Evolutionary conservation across 345 rosid genomes (phyloP).

Genomic region (Heritiera littoralis): DNA sequence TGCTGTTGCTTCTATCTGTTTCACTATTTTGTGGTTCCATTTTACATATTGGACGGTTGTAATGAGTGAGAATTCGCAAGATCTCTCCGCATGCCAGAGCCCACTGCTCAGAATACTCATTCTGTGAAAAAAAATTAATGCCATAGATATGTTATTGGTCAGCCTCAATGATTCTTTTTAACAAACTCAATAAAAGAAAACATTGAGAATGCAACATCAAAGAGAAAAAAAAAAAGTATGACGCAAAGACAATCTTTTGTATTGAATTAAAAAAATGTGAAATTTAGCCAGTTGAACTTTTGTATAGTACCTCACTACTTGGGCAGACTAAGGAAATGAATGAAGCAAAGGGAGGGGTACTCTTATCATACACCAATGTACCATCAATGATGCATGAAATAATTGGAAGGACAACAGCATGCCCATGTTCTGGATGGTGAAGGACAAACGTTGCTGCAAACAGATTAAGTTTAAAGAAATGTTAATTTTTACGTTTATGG

Average conservation of each 20-base stretch:
- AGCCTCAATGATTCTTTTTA: not conserved
- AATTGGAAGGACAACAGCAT: conserved; percentile 90
- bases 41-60: conserved; percentile 95
- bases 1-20: conserved; percentile 48
- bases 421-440: conserved; percentile 98
- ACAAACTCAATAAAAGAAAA: not conserved
- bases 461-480: conserved; percentile 24
- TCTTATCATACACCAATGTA: conserved; percentile 73
- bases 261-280: not conserved
- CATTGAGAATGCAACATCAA: conserved; percentile 1
- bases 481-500: not conserved
- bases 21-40: conserved; percentile 58
- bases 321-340: conserved; percentile 91
- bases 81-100: conserved; percentile 98
- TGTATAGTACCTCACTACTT: conserved; percentile 60
- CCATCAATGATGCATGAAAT: conserved; percentile 93
- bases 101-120: conserved; percentile 97
- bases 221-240: not conserved
- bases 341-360: conserved; percentile 82
- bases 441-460: conserved; percentile 92
- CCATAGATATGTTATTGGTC: not conserved
- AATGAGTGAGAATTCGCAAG: conserved; percentile 91
- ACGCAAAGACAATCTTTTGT: not conserved
- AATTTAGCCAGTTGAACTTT: conserved; percentile 14
- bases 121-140: conserved; percentile 43